Percentiles rank a stretch among this genome's conserved stretches.
Evolutionary conservation across 1,284 basidiomycete species (phyloP).

Genomic region (Marasmius sp.): DNA sequence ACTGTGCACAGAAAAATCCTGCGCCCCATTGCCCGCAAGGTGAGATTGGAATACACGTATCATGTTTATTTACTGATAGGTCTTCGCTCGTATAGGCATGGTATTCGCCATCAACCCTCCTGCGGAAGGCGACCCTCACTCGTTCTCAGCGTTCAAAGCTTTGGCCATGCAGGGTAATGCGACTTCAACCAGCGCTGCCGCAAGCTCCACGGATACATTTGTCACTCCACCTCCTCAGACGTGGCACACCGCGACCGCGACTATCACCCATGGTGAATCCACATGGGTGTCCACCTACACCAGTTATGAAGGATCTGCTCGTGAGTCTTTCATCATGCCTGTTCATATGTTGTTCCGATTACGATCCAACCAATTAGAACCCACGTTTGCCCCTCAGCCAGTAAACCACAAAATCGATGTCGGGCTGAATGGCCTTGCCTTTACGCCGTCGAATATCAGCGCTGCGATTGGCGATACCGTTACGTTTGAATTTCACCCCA

Average conservation of each 20-base stretch:
- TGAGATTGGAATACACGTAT: slow-evolving; percentile 21
- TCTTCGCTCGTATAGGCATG: slow-evolving; percentile 40
- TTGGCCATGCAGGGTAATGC: slow-evolving; percentile 36
- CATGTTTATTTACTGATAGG: neutral
- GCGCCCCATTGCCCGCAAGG: slow-evolving; percentile 12
- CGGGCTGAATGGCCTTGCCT: slow-evolving; percentile 36
- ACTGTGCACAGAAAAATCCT: slow-evolving; percentile 33
- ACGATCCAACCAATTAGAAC: slow-evolving; percentile 19
- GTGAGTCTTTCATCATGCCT: slow-evolving; percentile 20
- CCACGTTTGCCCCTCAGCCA: slow-evolving; percentile 32
- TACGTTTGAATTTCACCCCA: slow-evolving; percentile 27
- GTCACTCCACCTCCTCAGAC: slow-evolving; percentile 34
- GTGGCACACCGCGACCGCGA: slow-evolving; percentile 36
- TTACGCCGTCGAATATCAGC: slow-evolving; percentile 43
- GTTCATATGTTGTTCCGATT: neutral
- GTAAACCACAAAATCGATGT: slow-evolving; percentile 41
- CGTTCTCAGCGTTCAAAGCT: slow-evolving; percentile 45
- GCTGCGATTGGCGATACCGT: slow-evolving; percentile 46
- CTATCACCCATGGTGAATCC: slow-evolving; percentile 29
- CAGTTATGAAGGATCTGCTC: slow-evolving; percentile 38
- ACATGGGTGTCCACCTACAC: slow-evolving; percentile 38
- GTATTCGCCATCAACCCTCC: slow-evolving; percentile 55
- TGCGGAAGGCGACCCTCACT: slow-evolving; percentile 35
- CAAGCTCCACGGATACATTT: slow-evolving; percentile 19
- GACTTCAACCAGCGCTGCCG: slow-evolving; percentile 20